These are phyloP conservation scores for Pinus tabuliformis DNA, from an alignment of 75 land plant species.

Conservation along the genomic window DNA sequence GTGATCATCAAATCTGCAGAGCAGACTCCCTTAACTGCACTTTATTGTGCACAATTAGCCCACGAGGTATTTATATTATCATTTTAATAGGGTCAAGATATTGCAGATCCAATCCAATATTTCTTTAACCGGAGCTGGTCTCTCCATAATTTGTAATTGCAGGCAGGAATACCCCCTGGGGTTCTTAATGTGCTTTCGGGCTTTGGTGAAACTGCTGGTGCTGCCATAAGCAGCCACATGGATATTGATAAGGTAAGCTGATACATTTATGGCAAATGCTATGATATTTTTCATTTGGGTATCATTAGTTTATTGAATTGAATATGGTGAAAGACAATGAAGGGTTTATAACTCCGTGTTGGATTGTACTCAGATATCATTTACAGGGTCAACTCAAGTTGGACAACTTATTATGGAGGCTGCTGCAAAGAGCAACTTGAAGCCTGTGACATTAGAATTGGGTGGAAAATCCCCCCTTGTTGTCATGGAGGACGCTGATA, in stretches of 20 bases:
- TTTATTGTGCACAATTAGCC: slow-evolving; percentile 59
- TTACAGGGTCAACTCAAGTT: slow-evolving; percentile 37
- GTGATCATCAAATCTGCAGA: slow-evolving; percentile 81
- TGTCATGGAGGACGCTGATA: slow-evolving; percentile 21
- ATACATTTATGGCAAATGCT: background rate
- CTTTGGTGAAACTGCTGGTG: slow-evolving; percentile 71
- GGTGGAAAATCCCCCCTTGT: slow-evolving; percentile 37
- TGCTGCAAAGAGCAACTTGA: slow-evolving; percentile 31
- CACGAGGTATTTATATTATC: slow-evolving; percentile 36
- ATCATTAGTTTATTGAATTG: background rate
- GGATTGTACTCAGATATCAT: slow-evolving; percentile 8
- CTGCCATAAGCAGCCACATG: slow-evolving; percentile 79
- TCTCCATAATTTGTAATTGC: background rate
- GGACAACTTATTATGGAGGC: slow-evolving; percentile 33
- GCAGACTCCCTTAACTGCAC: slow-evolving; percentile 84
- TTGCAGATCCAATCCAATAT: background rate
- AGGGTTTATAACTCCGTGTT: background rate
- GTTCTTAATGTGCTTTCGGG: slow-evolving; percentile 84
- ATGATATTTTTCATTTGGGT: background rate
- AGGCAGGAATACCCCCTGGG: slow-evolving; percentile 92
- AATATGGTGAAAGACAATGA: background rate
- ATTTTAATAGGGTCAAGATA: background rate
- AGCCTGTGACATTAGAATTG: slow-evolving; percentile 28
- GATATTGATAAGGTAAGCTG: slow-evolving; percentile 69
- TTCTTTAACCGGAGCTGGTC: background rate